Evolutionary conservation across 805 yeast species (phyloP), one percentile per base, ranked within the genome.

Genomic region (Candida qinlingensis): DNA sequence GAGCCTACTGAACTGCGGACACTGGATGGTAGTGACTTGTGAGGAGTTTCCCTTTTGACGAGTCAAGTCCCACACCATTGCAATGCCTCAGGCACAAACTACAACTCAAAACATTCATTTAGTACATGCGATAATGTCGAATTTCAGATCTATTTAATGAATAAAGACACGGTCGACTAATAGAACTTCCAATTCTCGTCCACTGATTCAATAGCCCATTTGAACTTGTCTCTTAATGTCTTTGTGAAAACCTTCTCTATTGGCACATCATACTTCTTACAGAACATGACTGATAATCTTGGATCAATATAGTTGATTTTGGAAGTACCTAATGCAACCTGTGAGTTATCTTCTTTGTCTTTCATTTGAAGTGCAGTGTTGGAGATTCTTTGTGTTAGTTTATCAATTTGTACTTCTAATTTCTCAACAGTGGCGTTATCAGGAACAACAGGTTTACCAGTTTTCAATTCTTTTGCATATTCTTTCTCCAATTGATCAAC

Each of bases 301-400:
- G 98, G 98, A 66, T 92, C 98, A 51, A 92, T 92, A 72, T 92
- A 92, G 67, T 92, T 92, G 75, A 87, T 81, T 71, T 92, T 92
- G 28, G 96, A 87, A 0, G 98, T 92, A 42, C 96, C 90, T 55
- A 92, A 72, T 0, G 97, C 91, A 29, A 92, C 97, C 55, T 87
- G 87, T 0, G 96, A 87, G 64, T 91, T 91, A 63, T 90, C 97
- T 64, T 92, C 96, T 66, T 87, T 90, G 64, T 91, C 97, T 65
- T 89, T 85, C 63, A 89, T 74, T 63, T 87, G 96, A 52, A 89
- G 71, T 8, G 79, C 70, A 2, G 87, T 82, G 51, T 79, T 85
- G 44, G 73, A 64, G 40, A 89, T 85, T 56, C 97, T 75, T 49
- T 77, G 78, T 44, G 87, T 92, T 7, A 87, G 63, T 54, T 80